Base-by-base conservation (phyloP, 2,329 filamentous ascomycete genomes). In the Monosporascus sp. region DNA sequence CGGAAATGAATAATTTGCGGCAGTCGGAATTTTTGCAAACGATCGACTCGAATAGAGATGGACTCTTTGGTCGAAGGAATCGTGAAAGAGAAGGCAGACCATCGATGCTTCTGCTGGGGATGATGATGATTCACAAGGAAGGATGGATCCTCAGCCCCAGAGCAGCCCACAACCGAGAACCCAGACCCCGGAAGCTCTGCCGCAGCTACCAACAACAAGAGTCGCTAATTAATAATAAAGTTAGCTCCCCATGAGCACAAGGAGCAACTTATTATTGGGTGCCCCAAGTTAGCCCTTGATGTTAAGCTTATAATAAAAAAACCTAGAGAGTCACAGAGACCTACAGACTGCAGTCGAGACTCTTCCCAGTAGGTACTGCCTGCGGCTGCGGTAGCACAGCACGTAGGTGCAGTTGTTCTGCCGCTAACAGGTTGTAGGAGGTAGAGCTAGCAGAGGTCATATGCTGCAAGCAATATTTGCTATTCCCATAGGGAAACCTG, bases 381-480 rank as follows among this genome's bases (percentile, higher is more conserved):
- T 35, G 31, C 31, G 31, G 31, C 31, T 35, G 31, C 14, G 9
- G 31, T 35, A 35, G 11, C 11, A 14, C 31, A 35, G 31, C 31
- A 35, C 9, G 9, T 35, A 14, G 9, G 31, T 35, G 31, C 31
- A 35, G 31, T 35, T 35, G 31, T 35, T 14, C 11, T 14, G 27
- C 31, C 31, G 31, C 31, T 35, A 31, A 31, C 27, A 31, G 27
- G 27, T 31, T 31, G 27, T 31, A 31, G 31, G 31, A 35, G 31
- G 11, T 35, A 35, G 31, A 35, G 31, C 31, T 35, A 35, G 31
- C 31, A n/a, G 17, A 38, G 63, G 63, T 65, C 63, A 66, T 64
- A 60, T 65, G 63, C 58, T 61, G 60, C 54, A 58, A 43, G 39
- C 39, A 62, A 60, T 61, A 57, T 59, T 58, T 60, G 56, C 18